Evolutionary conservation across 2,329 filamentous ascomycete genomes (phyloP), one percentile per base, ranked within the genome.

Genomic region (Pseudogymnoascus sp.): DNA sequence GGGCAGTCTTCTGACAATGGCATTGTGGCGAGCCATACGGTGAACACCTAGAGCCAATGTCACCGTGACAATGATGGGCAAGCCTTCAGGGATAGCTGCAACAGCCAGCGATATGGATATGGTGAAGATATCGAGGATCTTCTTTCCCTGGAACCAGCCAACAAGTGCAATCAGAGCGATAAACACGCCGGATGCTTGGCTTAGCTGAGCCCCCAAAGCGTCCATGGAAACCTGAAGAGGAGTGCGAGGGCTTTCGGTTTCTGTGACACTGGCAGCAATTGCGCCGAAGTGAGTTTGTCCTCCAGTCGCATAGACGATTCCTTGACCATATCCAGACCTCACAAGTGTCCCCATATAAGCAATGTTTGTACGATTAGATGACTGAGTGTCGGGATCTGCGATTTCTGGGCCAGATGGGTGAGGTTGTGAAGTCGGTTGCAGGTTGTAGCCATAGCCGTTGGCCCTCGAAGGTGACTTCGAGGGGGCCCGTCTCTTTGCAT

Each of bases 291-390:
- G 92, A 0, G 95, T 99, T 64, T 90, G 86, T 33, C 90, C 89
- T 62, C 95, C 95, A 6, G 94, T 99, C 7, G 92, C 92, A 73
- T 97, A 95, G n/a, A 99, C 94, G 67, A 99, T 88, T 45, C 94
- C 94, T 74, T 96, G 92, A 0, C 94, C 94, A 71, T 99, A 89
- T 10, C 94, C 94, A 37, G 93, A 97, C 67, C 93, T 91, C 35
- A 99, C 92, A 67, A 99, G 76, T 2, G 94, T 99, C 29, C 94
- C 94, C 92, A 99, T 97, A 74, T 97, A 97, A 2, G 92, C 94
- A 73, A 99, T 92, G 70, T 99, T 97, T 69, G 89, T 90, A 69
- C 88, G 85, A 61, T 89, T 88, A 65, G 89, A 90, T 60, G 89
- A 77, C 59, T 85, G 81, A 49, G 90, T 83, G 67, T 89, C 87